Evolutionary conservation across 2,329 filamentous ascomycete genomes (phyloP).

Genomic region (Coniochaeta sp.): DNA sequence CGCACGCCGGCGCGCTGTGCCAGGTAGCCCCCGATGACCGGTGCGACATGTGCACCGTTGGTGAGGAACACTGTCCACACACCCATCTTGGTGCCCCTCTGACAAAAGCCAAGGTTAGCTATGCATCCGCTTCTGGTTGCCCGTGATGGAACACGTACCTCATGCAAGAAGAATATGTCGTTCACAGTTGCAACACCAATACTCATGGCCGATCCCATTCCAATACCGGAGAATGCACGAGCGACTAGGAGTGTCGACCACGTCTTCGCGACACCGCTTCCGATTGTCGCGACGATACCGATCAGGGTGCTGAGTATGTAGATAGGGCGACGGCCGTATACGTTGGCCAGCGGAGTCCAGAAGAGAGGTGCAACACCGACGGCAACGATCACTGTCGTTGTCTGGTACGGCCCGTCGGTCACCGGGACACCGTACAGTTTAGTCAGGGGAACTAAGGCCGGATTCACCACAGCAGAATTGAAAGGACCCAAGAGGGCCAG

Average conservation of each 20-base stretch:
- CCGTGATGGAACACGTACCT: constrained; percentile 1
- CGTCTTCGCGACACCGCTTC: constrained; percentile 2
- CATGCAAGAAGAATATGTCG: constrained; percentile 7
- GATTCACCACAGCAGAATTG: constrained; percentile 8
- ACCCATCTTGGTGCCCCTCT: constrained; percentile 7
- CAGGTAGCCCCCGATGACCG: constrained; percentile 7
- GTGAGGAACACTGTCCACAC: constrained; percentile 8
- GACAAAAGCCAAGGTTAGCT: not conserved
- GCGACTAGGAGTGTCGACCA: constrained; percentile 4
- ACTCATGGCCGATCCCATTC: constrained; percentile 5
- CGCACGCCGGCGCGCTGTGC: constrained; percentile 5
- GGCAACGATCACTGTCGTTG: constrained; percentile 6
- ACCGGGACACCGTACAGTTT: constrained; percentile 2
- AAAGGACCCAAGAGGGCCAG: constrained; percentile 11
- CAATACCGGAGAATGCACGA: constrained; percentile 6
- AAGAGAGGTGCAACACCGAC: constrained; percentile 5
- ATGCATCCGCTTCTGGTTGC: not conserved
- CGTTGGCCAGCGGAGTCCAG: constrained; percentile 5
- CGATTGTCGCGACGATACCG: constrained; percentile 3
- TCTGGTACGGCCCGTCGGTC: constrained; percentile 2
- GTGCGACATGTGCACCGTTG: constrained; percentile 6
- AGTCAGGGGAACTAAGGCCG: constrained; percentile 3
- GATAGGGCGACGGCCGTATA: constrained; percentile 11
- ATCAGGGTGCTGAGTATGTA: constrained; percentile 8
- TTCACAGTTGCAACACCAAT: constrained; percentile 6